Percentiles rank a stretch among this genome's conserved stretches.
Conservation (phyloP, 208 protist species). For the Porcisia deanei region DNA sequence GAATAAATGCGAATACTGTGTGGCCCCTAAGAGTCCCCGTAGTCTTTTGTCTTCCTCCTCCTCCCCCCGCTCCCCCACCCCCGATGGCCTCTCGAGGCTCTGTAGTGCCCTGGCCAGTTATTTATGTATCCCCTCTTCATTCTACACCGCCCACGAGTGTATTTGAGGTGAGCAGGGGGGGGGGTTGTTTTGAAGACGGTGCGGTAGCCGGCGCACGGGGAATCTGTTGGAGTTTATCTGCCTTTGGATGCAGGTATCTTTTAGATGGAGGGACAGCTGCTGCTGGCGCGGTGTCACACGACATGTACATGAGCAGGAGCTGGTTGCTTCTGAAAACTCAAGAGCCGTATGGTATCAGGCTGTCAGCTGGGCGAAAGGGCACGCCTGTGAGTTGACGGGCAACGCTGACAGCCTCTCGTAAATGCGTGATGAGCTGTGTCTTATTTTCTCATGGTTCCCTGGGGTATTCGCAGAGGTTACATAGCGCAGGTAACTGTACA, state of each 20-base stretch:
- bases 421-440: neutral
- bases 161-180: neutral
- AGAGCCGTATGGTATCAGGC: neutral
- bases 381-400: neutral
- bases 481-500: neutral
- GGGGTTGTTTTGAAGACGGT: neutral
- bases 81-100: neutral
- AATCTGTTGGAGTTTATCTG: neutral
- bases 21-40: neutral
- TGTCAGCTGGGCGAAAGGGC: neutral
- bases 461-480: neutral
- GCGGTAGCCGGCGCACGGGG: neutral
- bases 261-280: neutral
- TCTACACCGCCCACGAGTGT: neutral
- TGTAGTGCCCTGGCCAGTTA: neutral
- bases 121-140: neutral
- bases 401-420: neutral
- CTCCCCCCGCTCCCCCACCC: neutral
- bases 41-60: neutral
- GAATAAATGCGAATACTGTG: neutral
- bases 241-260: neutral
- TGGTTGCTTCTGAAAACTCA: neutral
- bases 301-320: neutral
- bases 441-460: neutral
- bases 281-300: neutral